Percentiles rank a stretch among this genome's conserved stretches.
These are phyloP conservation scores for Byssothecium circinans DNA, from an alignment of 2,329 filamentous ascomycete genomes.

Conservation along the genomic window DNA sequence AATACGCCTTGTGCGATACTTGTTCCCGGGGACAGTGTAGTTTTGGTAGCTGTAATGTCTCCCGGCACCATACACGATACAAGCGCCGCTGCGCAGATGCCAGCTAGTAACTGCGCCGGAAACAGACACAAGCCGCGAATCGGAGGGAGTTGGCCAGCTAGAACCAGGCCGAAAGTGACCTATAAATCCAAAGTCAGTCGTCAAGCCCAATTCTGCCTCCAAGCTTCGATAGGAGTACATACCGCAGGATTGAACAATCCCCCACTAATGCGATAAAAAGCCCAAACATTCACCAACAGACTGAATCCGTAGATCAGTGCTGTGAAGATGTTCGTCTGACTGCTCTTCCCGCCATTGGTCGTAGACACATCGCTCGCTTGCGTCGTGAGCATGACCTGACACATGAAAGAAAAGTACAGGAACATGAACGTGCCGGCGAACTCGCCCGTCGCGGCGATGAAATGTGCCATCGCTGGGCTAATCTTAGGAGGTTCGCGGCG, in stretches of 20 bases:
- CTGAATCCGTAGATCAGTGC: constrained; percentile 34
- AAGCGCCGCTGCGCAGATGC: constrained; percentile 34
- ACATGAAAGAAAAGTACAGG: constrained; percentile 33
- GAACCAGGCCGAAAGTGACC: constrained; percentile 28
- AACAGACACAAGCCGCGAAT: constrained; percentile 28
- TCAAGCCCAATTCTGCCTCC: constrained; percentile 16
- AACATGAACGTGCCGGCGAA: constrained; percentile 39
- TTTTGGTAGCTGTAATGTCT: constrained; percentile 22
- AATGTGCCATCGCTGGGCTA: constrained; percentile 7
- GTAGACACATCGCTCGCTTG: constrained; percentile 19
- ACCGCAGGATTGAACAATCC: constrained; percentile 35
- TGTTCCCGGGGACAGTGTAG: constrained; percentile 23
- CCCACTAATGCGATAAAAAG: constrained; percentile 39
- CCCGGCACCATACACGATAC: constrained; percentile 36
- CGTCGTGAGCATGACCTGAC: constrained; percentile 28
- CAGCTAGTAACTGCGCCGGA: constrained; percentile 31
- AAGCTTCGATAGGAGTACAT: constrained; percentile 17
- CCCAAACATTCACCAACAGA: constrained; percentile 36
- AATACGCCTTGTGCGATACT: constrained; percentile 31
- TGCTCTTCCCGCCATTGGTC: constrained; percentile 18
- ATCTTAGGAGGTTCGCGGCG: neutral
- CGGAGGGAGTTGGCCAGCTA: constrained; percentile 26
- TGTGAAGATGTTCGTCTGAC: constrained; percentile 29
- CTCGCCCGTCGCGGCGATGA: constrained; percentile 32
- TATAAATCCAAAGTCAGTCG: constrained; percentile 6